Base-by-base conservation (phyloP, 2,329 filamentous ascomycete genomes). In the Ceratocystis harringtonii region DNA sequence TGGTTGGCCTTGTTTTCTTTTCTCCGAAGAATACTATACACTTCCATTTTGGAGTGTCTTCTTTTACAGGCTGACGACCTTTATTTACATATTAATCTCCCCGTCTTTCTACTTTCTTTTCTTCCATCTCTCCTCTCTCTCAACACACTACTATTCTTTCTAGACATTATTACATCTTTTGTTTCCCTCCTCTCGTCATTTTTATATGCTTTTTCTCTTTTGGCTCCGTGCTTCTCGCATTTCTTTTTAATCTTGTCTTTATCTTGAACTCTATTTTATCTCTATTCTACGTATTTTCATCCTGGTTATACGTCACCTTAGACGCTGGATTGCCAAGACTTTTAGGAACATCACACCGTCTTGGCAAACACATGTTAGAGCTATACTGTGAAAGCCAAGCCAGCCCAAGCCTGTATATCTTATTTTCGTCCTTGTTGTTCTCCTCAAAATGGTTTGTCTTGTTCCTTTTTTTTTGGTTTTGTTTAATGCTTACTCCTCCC, bases 291-390 rank as follows among this genome's bases (percentile, higher is more conserved):
- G 4, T 28, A 30, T 48, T 62, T 48, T 48, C 19, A 62, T 48
- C 52, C 61, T 50, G 61, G 45, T 41, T 62, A n/a, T 25, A 50
- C 22, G 25, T 30, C 25, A 30, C 52, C 22, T 28, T 28, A 12
- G 25, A 28, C 52, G 52, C 52, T 57, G 52, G 52, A 30, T 28
- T 57, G 52, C 52, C 52, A 57, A 57, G 52, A 57, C 52, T 57
- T 57, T 57, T 8, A 30, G 52, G 52, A 57, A 57, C 52, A 57
- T 30, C 22, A 57, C 17, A 57, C 52, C 52, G 52, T 57, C 52
- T 57, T 57, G 52, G 52, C 52, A 30, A 57, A 57, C 52, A 50
- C 45, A 50, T 19, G 7, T 4, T 50, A 10, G 45, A 50, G 45
- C 45, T 50, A 19, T 19, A 19, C n/a, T 50, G 4, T 6, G 7